Conservation (phyloP, 1,284 basidiomycete species). For the Phenoliferia sp. region DNA sequence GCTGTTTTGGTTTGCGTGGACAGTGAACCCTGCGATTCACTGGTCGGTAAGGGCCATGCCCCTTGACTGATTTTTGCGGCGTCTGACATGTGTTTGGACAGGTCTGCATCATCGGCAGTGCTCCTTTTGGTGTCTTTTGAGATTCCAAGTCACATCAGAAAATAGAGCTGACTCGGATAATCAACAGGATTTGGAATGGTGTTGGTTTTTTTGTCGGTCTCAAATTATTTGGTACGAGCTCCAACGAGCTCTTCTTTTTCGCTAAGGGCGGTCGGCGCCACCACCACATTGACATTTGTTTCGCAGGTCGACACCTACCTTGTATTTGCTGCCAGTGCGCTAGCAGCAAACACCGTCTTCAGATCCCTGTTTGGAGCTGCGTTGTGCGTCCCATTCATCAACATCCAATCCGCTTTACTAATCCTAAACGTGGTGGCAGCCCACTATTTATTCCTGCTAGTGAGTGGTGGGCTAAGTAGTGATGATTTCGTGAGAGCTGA, state of each 20-base stretch:
- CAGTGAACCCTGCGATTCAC: background rate
- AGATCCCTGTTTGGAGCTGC: background rate
- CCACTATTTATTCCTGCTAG: slow-evolving; percentile 38
- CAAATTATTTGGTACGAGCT: slow-evolving; percentile 46
- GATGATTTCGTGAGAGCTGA: background rate
- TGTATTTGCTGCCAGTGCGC: background rate
- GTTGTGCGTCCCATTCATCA: background rate
- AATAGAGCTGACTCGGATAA: background rate
- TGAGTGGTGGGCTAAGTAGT: background rate
- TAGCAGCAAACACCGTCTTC: background rate
- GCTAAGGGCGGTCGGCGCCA: no score
- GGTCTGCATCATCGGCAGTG: background rate
- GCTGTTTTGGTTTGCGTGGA: slow-evolving; percentile 48
- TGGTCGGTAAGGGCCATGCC: no score
- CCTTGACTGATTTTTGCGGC: no score
- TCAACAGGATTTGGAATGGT: slow-evolving; percentile 34
- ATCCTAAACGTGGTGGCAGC: background rate
- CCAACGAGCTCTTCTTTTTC: no score
- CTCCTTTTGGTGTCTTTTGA: background rate
- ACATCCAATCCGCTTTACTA: background rate
- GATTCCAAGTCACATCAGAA: background rate
- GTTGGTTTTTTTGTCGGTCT: background rate
- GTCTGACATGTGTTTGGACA: no score
- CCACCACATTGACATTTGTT: slow-evolving; percentile 7
- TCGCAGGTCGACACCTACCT: background rate